phyloP scores from a whole-genome alignment of 1,139 yeast species.

The Diutina mesorugosa region DNA sequence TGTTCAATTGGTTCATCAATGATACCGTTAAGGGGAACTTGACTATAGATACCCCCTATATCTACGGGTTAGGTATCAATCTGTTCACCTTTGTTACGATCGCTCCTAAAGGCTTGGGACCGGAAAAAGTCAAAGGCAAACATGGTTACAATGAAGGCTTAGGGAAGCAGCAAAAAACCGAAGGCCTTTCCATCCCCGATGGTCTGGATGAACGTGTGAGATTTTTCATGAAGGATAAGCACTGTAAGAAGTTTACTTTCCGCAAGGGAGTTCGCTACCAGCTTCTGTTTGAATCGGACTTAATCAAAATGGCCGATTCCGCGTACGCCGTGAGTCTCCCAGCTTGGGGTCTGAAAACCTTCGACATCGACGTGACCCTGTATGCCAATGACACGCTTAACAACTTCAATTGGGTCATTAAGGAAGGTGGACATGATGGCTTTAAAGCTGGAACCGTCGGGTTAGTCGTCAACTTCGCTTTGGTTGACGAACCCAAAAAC shows the following conservation, averaged over 20 bases:
- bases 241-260: constrained; percentile 21
- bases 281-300: constrained; percentile 27
- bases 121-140: not conserved
- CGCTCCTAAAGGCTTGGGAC: not conserved
- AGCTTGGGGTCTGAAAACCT: constrained; percentile 22
- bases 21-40: constrained; percentile 55
- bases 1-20: constrained; percentile 46
- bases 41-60: constrained; percentile 44
- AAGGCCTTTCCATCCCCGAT: constrained; percentile 12
- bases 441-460: constrained; percentile 18
- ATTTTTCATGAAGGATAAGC: constrained; percentile 17
- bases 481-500: constrained; percentile 16
- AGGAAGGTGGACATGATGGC: constrained; percentile 25
- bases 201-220: constrained; percentile 20
- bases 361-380: constrained; percentile 26
- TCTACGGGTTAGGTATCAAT: constrained; percentile 50
- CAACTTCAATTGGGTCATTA: constrained; percentile 33
- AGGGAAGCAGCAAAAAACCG: constrained; percentile 6
- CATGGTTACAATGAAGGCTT: constrained; percentile 9
- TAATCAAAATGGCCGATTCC: constrained; percentile 19
- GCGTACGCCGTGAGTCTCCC: constrained; percentile 29
- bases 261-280: constrained; percentile 14
- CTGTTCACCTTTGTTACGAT: constrained; percentile 25
- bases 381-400: constrained; percentile 30
- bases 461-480: constrained; percentile 25